A percentile compares a stretch with the other conserved stretches of the same genome.
Conservation (phyloP, 169 alveolate species). For the Plasmodium coatneyi region DNA sequence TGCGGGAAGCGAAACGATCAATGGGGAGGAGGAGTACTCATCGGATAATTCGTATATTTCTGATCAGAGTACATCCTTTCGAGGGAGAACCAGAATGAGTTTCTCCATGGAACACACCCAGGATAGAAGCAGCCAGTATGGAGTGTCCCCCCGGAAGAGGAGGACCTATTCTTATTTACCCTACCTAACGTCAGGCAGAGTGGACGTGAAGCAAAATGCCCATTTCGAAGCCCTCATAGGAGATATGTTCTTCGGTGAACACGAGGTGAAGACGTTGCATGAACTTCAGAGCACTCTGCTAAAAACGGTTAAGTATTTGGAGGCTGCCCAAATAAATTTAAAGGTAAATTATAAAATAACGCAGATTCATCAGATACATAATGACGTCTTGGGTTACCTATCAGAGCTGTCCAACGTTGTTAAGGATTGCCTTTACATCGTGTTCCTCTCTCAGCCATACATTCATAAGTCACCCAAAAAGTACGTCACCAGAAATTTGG, state of each 20-base stretch:
- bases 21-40: neutral
- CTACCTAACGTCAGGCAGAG: constrained; percentile 10
- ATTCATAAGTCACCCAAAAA: constrained; percentile 54
- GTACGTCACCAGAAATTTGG: constrained; percentile 35
- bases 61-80: neutral
- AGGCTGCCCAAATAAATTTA: constrained; percentile 34
- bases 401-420: constrained; percentile 35
- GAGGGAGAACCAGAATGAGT: neutral
- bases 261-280: constrained; percentile 53
- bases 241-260: constrained; percentile 68
- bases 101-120: neutral
- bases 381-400: constrained; percentile 23
- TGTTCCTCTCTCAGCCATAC: constrained; percentile 59
- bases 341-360: constrained; percentile 55
- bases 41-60: neutral
- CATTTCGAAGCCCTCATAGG: constrained; percentile 19
- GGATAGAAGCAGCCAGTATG: neutral
- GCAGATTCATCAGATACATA: constrained; percentile 44
- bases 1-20: neutral
- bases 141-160: neutral
- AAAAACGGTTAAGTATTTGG: constrained; percentile 54
- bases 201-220: constrained; percentile 9
- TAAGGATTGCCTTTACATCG: constrained; percentile 29
- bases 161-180: constrained; percentile 30
- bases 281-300: constrained; percentile 34